These are phyloP conservation scores for Echinosophora koreensis DNA, from an alignment of 306 rosid species.

Conservation along the genomic window DNA sequence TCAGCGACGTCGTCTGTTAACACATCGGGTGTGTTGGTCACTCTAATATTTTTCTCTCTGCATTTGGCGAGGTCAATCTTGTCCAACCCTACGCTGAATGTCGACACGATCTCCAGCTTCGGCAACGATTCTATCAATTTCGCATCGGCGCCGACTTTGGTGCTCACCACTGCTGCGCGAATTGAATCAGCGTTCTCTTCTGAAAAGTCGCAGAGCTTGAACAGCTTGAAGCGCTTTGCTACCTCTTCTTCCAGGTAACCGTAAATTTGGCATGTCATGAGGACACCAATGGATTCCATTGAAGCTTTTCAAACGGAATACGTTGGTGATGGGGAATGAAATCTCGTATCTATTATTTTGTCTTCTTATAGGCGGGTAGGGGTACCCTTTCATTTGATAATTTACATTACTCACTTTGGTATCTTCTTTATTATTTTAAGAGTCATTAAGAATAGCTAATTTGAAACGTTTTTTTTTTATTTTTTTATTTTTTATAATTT, in stretches of 20 bases:
- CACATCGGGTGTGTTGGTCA: slow-evolving; percentile 76
- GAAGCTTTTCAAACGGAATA: not conserved
- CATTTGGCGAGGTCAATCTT: slow-evolving; percentile 65
- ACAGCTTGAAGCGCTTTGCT: slow-evolving; percentile 63
- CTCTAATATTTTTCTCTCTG: slow-evolving; percentile 57
- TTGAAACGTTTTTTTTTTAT: no score
- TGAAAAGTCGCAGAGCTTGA: slow-evolving; percentile 59
- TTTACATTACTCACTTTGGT: no score
- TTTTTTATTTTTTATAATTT: no score
- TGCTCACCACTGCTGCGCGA: slow-evolving; percentile 56
- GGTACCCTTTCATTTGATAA: no score
- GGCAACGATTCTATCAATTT: slow-evolving; percentile 61
- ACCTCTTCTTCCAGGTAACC: slow-evolving; percentile 58
- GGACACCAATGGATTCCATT: slow-evolving; percentile 59
- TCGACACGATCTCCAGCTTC: slow-evolving; percentile 62
- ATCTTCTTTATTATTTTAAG: no score
- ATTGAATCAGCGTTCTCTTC: slow-evolving; percentile 45
- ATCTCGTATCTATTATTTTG: no score
- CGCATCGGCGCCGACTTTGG: slow-evolving; percentile 61
- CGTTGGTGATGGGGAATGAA: no score
- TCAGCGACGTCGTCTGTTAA: slow-evolving; percentile 86
- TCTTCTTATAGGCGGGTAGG: no score
- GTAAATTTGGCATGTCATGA: slow-evolving; percentile 58
- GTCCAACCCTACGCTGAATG: slow-evolving; percentile 75
- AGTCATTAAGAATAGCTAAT: no score